Evolutionary conservation across 2,329 filamentous ascomycete species (phyloP), one percentile per base, ranked within the genome.

Genomic region (Chaetomium globosum): DNA sequence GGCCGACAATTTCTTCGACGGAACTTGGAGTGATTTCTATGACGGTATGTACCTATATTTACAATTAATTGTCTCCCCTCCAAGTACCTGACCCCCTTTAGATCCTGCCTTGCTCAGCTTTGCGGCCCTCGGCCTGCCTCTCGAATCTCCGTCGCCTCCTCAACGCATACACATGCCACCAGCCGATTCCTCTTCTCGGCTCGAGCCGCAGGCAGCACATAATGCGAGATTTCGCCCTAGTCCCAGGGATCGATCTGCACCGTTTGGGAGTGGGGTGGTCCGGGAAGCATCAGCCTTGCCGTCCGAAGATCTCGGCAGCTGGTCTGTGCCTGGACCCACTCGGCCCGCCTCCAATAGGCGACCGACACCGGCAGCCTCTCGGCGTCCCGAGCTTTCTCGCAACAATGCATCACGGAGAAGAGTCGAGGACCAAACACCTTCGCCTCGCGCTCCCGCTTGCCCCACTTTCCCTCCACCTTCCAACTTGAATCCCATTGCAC

Each of bases 1-100:
- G 69, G 60, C 52, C 4, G 63, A 70, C 64, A 65, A 55, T 49
- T 69, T 68, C 39, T 65, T 65, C 36, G 63, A 68, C 53, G 60
- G 57, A 12, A 63, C 53, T 30, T 55, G 67, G 49, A 67, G 67
- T 48, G 67, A 69, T 21, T 59, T 66, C 28, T 54, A 67, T 30
- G 65, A 65, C 61, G 68, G 68, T 69, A 69, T 21, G 39, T 13
- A 43, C 10, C 9, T 12, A 10, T 21, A 10, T 8, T 9, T 3
- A 12, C 19, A 23, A 23, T 19, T 19, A 48, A 48, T 3, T 48
- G 13, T 5, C 5, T 36, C 19, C 9, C 19, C 19, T 46, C 43
- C 46, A n/a, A 23, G 5, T 48, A 21, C 46, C 46, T 23, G 30
- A 33, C 21, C 23, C 8, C 3, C 23, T 12, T 16, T 23, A 62